These are phyloP conservation scores for Wickerhamomyces tratensis DNA, from an alignment of 805 yeast genomes.

Conservation along the genomic window DNA sequence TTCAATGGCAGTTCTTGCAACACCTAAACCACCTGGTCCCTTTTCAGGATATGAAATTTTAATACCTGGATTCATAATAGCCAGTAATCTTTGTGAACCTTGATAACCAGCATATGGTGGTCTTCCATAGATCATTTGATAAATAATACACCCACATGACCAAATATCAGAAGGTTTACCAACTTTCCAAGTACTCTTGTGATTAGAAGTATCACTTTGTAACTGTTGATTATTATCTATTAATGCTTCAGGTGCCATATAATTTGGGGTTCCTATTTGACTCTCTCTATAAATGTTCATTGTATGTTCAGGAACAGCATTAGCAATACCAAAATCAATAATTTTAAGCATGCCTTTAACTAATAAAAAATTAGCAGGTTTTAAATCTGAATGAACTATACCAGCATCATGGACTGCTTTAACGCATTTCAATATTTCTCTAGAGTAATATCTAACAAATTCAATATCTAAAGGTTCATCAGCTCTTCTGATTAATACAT, in stretches of 20 bases:
- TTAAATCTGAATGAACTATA: constrained; percentile 75
- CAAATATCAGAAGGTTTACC: constrained; percentile 95
- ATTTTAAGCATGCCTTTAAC: constrained; percentile 80
- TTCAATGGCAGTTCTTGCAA: constrained; percentile 61
- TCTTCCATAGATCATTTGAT: constrained; percentile 89
- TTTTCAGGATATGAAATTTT: constrained; percentile 54
- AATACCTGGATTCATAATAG: constrained; percentile 79
- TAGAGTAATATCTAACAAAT: constrained; percentile 71
- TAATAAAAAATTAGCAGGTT: constrained; percentile 64
- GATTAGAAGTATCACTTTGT: constrained; percentile 8
- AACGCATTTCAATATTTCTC: constrained; percentile 75
- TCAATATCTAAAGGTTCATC: constrained; percentile 49
- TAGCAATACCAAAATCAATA: constrained; percentile 94
- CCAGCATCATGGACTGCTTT: constrained; percentile 81
- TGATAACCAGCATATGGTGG: constrained; percentile 82
- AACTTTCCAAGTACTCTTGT: constrained; percentile 48
- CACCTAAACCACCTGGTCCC: constrained; percentile 51
- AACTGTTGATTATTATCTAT: constrained; percentile 39
- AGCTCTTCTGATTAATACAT: constrained; percentile 53
- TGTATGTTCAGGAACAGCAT: constrained; percentile 88
- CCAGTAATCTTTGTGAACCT: constrained; percentile 69
- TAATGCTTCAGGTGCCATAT: constrained; percentile 96
- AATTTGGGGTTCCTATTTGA: constrained; percentile 92
- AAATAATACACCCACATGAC: constrained; percentile 95
- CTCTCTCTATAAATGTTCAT: constrained; percentile 82